Evolutionary conservation across 768 basidiomycete species (phyloP).

Genomic region (Amanita pseudoporphyria): DNA sequence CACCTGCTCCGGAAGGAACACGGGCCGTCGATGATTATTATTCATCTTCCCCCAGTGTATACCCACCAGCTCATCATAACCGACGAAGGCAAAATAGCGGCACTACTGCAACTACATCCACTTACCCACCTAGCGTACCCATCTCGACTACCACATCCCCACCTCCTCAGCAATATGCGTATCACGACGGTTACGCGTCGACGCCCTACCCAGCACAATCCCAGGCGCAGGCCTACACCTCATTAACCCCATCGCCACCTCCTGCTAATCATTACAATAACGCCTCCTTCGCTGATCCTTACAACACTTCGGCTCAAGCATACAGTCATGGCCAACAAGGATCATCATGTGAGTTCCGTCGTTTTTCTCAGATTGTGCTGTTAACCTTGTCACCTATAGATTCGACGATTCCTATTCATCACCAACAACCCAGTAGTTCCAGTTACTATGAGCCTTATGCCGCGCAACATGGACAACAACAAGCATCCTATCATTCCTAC

Average conservation of each 20-base stretch:
- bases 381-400: constrained; percentile 27
- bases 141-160: constrained; percentile 15
- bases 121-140: constrained; percentile 10
- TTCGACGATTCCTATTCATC: constrained; percentile 36
- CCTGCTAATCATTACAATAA: constrained; percentile 24
- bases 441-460: constrained; percentile 36
- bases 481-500: constrained; percentile 19
- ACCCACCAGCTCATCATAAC: constrained; percentile 12
- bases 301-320: constrained; percentile 19
- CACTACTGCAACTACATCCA: constrained; percentile 9
- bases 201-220: constrained; percentile 18
- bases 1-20: constrained; percentile 51
- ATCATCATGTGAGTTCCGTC: constrained; percentile 39
- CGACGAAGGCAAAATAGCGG: constrained; percentile 14
- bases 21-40: constrained; percentile 76
- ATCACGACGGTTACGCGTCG: constrained; percentile 16
- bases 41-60: constrained; percentile 20
- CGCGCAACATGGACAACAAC: constrained; percentile 19
- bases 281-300: constrained; percentile 27
- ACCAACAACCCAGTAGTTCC: constrained; percentile 37
- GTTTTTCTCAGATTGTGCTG: not conserved
- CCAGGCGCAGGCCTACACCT: constrained; percentile 7
- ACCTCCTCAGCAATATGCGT: constrained; percentile 12
- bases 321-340: constrained; percentile 49
- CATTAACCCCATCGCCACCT: constrained; percentile 20